Evolutionary conservation across 2,329 filamentous ascomycete genomes (phyloP).

Genomic region (Metarhizium sp.): DNA sequence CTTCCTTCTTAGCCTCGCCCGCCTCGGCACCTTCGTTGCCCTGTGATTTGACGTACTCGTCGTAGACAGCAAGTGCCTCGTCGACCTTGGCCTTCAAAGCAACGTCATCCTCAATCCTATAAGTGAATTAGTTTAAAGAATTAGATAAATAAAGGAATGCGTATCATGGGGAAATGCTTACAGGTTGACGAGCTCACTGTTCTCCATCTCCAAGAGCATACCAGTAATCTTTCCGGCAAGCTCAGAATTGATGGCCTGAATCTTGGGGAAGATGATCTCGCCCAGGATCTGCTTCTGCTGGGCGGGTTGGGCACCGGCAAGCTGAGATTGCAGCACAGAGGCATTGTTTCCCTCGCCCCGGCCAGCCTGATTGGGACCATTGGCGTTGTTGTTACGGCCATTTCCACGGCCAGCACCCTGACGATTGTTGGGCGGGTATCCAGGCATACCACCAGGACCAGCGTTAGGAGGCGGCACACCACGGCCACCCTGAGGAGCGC

Average conservation of each 20-base stretch:
- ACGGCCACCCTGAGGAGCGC: conserved; percentile 57
- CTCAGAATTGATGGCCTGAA: conserved; percentile 86
- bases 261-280: conserved; percentile 98
- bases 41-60: conserved; percentile 96
- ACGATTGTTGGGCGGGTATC: conserved; percentile 47
- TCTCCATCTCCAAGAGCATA: conserved; percentile 99
- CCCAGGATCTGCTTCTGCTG: conserved; percentile 99
- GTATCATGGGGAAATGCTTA: conserved; percentile 43
- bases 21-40: conserved; percentile 23
- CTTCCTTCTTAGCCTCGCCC: conserved; percentile 40
- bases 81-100: conserved; percentile 93
- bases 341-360: conserved; percentile 22
- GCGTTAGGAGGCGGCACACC: conserved; percentile 65
- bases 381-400: conserved; percentile 33
- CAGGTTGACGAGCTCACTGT: conserved; percentile 86
- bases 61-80: conserved; percentile 92
- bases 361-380: conserved; percentile 39
- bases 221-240: conserved; percentile 98
- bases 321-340: conserved; percentile 46
- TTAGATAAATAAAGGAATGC: conserved; percentile 8
- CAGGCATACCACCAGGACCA: conserved; percentile 38
- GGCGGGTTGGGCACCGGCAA: conserved; percentile 46
- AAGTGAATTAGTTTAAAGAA: neutral
- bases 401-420: conserved; percentile 40
- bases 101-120: conserved; percentile 80